phyloP scores from a whole-genome alignment of 192 early-diverging fungal species.

The Haplosporangium gracile region DNA sequence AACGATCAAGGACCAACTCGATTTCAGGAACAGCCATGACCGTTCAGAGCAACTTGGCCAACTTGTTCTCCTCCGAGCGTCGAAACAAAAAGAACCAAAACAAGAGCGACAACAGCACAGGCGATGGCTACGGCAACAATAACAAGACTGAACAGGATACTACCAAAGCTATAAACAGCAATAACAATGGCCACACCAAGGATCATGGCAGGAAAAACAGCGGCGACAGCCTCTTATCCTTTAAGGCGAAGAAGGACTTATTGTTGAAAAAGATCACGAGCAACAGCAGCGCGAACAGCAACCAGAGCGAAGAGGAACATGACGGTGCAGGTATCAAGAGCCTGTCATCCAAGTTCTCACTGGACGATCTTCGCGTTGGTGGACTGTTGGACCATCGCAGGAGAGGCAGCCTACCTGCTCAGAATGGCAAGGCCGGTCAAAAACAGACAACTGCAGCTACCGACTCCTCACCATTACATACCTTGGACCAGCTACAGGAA shows the following conservation, averaged over 20 bases:
- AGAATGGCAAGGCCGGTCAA: neutral
- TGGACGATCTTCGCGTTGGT: neutral
- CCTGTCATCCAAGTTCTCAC: neutral
- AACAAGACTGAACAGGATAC: neutral
- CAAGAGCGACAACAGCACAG: neutral
- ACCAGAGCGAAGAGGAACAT: conserved; percentile 20
- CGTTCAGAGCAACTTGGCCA: conserved; percentile 39
- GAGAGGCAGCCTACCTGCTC: conserved; percentile 11
- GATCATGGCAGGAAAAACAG: conserved; percentile 43
- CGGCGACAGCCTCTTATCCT: conserved; percentile 25
- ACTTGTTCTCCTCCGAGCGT: conserved; percentile 23
- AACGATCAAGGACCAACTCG: conserved; percentile 15
- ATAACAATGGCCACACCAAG: neutral
- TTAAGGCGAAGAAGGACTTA: conserved; percentile 37
- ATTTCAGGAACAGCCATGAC: conserved; percentile 18
- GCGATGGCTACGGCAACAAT: neutral
- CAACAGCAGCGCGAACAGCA: conserved; percentile 11
- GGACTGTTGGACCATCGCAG: conserved; percentile 19
- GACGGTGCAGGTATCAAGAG: neutral
- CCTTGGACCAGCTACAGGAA: neutral
- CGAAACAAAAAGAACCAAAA: conserved; percentile 24
- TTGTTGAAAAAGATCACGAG: conserved; percentile 42
- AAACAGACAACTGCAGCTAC: neutral
- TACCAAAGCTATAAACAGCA: neutral
- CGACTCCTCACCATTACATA: neutral